Evolutionary conservation across 2,329 filamentous ascomycete species (phyloP), one percentile per base, ranked within the genome.

Genomic region (Dactylellina parvicollis): DNA sequence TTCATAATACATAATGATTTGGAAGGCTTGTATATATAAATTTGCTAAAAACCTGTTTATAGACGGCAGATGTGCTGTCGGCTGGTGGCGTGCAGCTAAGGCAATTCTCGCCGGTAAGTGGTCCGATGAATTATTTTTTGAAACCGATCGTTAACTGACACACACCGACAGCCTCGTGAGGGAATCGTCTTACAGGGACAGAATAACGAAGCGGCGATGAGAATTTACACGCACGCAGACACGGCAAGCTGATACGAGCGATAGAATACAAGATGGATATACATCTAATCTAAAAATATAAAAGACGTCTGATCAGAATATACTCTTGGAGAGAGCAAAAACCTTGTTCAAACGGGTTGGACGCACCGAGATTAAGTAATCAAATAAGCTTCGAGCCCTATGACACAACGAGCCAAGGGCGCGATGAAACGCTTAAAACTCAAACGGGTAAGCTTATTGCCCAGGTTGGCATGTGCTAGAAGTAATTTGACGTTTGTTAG

Each of bases 81-180:
- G 88, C 92, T 80, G 92, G 92, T 4, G 94, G 94, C 0, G 91
- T 98, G 16, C 87, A 86, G 74, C 82, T 99, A 78, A 86, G 95
- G 77, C 93, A 98, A 80, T 98, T 96, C 79, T 89, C 89, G 75
- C 92, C 92, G 74, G 91, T 93, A 81, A 83, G 88, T 86, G 5
- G 24, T 12, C 18, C 36, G 16, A 57, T 24, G 10, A 20, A n/a
- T 24, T 22, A 4, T 36, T 0, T 18, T 54, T 18, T 54, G 34
- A 16, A 34, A 47, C 24, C 26, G n/a, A n/a, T 47, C 7, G 4
- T 16, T 26, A n/a, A 18, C 3, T 34, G 4, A 26, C 42, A 38
- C 18, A 40, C 40, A 28, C 7, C n/a, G 30, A 42, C 10, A 73
- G 69, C 69, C 69, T 49, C 50, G 60, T 7, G 69, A 73, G 34